Evolutionary conservation across 768 basidiomycete genomes (phyloP).

Genomic region (Roridomyces roridus): DNA sequence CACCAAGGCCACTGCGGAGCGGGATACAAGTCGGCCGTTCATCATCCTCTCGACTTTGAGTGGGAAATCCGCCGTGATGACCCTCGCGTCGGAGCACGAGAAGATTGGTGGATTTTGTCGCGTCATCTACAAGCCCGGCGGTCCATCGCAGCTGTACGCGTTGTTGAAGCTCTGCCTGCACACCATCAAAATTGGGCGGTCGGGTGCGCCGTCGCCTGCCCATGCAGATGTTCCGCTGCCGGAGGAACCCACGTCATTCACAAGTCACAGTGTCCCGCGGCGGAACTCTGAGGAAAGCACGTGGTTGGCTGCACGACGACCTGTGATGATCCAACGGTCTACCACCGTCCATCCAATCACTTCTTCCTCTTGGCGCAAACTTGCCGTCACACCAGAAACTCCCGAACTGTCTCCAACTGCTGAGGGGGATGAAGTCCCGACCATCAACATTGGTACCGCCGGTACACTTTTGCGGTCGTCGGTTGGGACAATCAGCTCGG

Average conservation of each 20-base stretch:
- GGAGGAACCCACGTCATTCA: not conserved
- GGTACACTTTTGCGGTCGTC: constrained; percentile 78
- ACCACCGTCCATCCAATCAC: constrained; percentile 51
- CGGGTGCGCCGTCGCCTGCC: constrained; percentile 31
- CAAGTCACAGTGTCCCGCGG: constrained; percentile 29
- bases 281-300: constrained; percentile 56
- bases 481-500: constrained; percentile 53
- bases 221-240: not conserved
- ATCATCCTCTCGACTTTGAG: constrained; percentile 77
- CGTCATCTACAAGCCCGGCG: constrained; percentile 88
- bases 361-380: constrained; percentile 38
- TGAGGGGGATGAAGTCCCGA: constrained; percentile 40
- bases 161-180: constrained; percentile 70
- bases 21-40: constrained; percentile 68
- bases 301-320: constrained; percentile 39
- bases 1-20: constrained; percentile 58
- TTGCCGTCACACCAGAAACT: constrained; percentile 41
- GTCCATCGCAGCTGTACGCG: constrained; percentile 74
- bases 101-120: constrained; percentile 86
- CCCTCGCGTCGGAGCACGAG: constrained; percentile 73
- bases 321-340: constrained; percentile 59
- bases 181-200: constrained; percentile 55
- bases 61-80: constrained; percentile 67
- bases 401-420: constrained; percentile 33
- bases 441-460: constrained; percentile 59